Conservation (phyloP, 1,139 yeast species). For the Candida smagusa region DNA sequence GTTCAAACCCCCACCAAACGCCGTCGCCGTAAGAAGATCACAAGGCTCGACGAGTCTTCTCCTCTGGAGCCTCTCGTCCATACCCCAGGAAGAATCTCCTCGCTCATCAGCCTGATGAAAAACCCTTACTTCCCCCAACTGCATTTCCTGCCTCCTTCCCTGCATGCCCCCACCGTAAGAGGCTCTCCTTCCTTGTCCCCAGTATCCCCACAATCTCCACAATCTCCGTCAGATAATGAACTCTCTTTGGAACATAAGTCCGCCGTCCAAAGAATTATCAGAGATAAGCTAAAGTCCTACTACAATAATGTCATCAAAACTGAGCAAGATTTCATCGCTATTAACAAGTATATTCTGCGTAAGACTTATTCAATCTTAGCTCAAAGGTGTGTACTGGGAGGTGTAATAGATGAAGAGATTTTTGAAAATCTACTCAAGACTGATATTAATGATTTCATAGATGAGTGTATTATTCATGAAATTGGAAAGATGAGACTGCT, state of each 20-base stretch:
- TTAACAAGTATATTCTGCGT: conserved; percentile 41
- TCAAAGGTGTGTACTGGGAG: conserved; percentile 10
- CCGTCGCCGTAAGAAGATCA: conserved; percentile 23
- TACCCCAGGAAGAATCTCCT: conserved; percentile 9
- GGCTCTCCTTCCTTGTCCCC: conserved; percentile 7
- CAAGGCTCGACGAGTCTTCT: conserved; percentile 10
- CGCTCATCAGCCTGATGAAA: conserved; percentile 27
- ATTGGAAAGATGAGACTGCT: neutral
- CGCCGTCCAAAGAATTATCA: conserved; percentile 50
- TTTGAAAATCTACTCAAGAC: conserved; percentile 17
- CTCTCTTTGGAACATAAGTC: conserved; percentile 42
- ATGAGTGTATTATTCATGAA: conserved; percentile 14
- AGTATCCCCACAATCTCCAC: conserved; percentile 1
- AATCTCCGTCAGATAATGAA: conserved; percentile 9
- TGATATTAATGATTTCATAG: conserved; percentile 22
- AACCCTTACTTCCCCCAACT: neutral
- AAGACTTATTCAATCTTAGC: conserved; percentile 39
- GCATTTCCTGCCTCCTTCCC: neutral
- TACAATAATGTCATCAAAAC: conserved; percentile 21
- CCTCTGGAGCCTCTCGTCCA: no score
- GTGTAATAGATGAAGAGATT: conserved; percentile 8
- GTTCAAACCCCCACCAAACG: conserved; percentile 12
- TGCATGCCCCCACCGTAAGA: conserved; percentile 2
- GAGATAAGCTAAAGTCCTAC: conserved; percentile 47
- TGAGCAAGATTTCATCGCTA: conserved; percentile 33